These are phyloP conservation scores for Pulveroboletus sp. DNA, from an alignment of 1,284 basidiomycete species.

Conservation along the genomic window DNA sequence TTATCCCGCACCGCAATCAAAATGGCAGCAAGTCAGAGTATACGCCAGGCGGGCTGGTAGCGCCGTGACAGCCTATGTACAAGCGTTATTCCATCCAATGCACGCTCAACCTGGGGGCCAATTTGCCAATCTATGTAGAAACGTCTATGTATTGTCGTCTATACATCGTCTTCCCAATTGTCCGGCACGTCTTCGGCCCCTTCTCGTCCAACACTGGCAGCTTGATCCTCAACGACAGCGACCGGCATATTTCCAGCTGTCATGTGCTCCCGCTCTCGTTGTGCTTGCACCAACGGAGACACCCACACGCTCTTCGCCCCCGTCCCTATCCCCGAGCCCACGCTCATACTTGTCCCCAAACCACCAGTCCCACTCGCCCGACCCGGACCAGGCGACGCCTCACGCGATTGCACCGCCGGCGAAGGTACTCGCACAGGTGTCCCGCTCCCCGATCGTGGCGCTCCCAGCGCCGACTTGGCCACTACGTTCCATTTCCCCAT, in stretches of 20 bases:
- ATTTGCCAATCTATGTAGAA: too few relatives aligned
- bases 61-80: too few relatives aligned
- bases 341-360: neutral
- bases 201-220: neutral
- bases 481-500: constrained; percentile 23
- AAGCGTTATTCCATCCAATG: too few relatives aligned
- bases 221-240: neutral
- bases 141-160: too few relatives aligned
- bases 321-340: neutral
- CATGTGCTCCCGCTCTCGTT: constrained; percentile 12
- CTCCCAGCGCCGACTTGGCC: constrained; percentile 17
- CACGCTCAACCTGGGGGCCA: too few relatives aligned
- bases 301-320: constrained; percentile 19
- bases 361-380: neutral
- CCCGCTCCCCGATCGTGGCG: constrained; percentile 10
- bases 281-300: constrained; percentile 26
- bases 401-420: constrained; percentile 5
- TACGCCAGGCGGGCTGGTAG: too few relatives aligned
- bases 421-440: constrained; percentile 26
- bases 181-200: constrained; percentile 43
- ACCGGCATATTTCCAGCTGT: neutral
- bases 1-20: too few relatives aligned
- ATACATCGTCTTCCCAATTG: constrained; percentile 55
- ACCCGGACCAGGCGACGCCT: constrained; percentile 14
- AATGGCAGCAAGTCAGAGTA: too few relatives aligned